A percentile compares a stretch with the other conserved stretches of the same genome.
Conservation (phyloP, 352 stramenopile species). For the Phytopythium kandeliae region DNA sequence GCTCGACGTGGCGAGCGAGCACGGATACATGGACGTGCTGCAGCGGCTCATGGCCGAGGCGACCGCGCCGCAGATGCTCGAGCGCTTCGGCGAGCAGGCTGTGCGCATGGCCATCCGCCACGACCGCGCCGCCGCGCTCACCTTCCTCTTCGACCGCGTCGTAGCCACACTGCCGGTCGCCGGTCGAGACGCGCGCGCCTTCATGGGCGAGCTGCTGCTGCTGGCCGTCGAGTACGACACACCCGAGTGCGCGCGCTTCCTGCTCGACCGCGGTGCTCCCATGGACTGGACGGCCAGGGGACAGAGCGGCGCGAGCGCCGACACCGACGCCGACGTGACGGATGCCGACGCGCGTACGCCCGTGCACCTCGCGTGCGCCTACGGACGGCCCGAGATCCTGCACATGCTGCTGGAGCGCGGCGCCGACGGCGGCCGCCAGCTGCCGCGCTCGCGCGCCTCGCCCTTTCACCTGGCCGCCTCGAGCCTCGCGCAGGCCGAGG, state of each 20-base stretch:
- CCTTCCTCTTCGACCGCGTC: no score
- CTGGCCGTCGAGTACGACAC: conserved; percentile 6
- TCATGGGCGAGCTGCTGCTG: conserved; percentile 4
- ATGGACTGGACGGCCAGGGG: neutral
- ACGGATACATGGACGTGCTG: conserved; percentile 35
- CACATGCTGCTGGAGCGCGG: neutral
- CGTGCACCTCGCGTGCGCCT: conserved; percentile 3
- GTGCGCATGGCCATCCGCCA: neutral
- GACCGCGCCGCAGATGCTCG: neutral
- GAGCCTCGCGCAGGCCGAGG: conserved; percentile 3
- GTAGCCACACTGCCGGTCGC: no score
- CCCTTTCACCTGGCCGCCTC: neutral
- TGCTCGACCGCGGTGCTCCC: neutral
- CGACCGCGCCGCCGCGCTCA: neutral
- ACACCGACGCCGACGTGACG: neutral
- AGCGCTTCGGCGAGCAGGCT: neutral
- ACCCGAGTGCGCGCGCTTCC: conserved; percentile 2
- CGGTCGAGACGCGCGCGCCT: no score
- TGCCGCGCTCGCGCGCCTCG: neutral
- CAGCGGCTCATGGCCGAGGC: conserved; percentile 14
- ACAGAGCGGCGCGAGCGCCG: neutral
- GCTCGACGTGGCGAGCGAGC: conserved; percentile 33
- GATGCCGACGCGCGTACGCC: neutral
- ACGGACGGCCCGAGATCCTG: neutral
- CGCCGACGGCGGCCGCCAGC: neutral